These are phyloP conservation scores for Raddia guianensis DNA, from an alignment of 176 grass and related monocot species.

Conservation along the genomic window DNA sequence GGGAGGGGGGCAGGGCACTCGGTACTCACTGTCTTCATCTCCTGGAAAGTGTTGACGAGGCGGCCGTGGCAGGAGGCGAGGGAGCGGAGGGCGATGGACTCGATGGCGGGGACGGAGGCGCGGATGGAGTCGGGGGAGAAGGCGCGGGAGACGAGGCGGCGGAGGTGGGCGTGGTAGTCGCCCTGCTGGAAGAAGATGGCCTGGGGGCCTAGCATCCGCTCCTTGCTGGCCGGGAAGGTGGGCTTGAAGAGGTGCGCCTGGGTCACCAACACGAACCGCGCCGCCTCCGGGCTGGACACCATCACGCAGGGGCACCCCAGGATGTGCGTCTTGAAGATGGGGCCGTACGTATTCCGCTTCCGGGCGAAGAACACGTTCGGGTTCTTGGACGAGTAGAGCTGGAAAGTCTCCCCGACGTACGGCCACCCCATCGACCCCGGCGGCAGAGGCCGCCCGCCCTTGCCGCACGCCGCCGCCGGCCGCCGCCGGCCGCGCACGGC, in stretches of 20 bases:
- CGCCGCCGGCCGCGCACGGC: constrained; percentile 16
- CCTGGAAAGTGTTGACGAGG: constrained; percentile 87
- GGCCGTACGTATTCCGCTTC: constrained; percentile 76
- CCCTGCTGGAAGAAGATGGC: constrained; percentile 99
- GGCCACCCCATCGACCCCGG: constrained; percentile 95
- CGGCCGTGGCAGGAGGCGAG: constrained; percentile 68
- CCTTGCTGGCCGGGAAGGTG: constrained; percentile 96
- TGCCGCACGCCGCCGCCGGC: neutral
- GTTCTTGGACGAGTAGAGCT: constrained; percentile 87
- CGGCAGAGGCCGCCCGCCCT: constrained; percentile 56
- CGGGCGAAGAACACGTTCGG: constrained; percentile 78
- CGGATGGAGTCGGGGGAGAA: constrained; percentile 91
- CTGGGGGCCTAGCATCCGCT: constrained; percentile 87
- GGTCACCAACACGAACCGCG: constrained; percentile 87
- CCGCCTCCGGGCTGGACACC: constrained; percentile 97
- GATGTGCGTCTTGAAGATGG: constrained; percentile 96
- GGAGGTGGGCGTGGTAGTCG: constrained; percentile 79
- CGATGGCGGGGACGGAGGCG: constrained; percentile 57
- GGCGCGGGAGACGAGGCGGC: constrained; percentile 80
- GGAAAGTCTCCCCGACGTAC: constrained; percentile 89
- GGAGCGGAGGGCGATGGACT: constrained; percentile 60
- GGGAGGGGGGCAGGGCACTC: too few species aligned
- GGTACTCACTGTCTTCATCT: constrained; percentile 88
- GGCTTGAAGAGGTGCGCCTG: constrained; percentile 98
- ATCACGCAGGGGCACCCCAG: constrained; percentile 94